A percentile compares a stretch with the other conserved stretches of the same genome.
These are phyloP conservation scores for Mangifera indica DNA, from an alignment of 345 rosid species.

Conservation along the genomic window DNA sequence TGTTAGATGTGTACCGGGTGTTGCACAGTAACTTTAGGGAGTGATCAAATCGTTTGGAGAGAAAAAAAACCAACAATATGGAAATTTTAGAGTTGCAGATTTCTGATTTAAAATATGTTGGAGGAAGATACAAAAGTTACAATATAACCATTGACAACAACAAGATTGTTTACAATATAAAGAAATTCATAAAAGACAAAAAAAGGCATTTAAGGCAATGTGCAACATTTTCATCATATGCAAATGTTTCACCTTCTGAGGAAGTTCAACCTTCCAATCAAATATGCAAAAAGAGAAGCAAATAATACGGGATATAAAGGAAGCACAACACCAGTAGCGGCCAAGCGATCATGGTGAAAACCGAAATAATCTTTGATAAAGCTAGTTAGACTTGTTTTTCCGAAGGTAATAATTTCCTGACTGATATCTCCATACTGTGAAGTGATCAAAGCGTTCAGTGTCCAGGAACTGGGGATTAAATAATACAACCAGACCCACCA, in stretches of 20 bases:
- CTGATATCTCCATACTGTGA: conserved; percentile 80
- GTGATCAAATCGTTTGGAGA: too few species aligned
- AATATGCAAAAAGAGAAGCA: conserved; percentile 59
- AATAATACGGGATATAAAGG: conserved; percentile 44
- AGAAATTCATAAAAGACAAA: too few species aligned
- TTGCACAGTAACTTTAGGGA: too few species aligned
- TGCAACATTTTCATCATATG: background rate
- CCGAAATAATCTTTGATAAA: conserved; percentile 64
- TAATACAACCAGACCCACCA: conserved; percentile 88
- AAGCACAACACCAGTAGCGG: conserved; percentile 38
- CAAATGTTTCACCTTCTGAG: conserved; percentile 46
- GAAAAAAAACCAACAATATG: too few species aligned
- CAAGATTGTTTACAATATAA: too few species aligned
- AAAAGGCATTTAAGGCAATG: background rate
- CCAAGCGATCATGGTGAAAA: conserved; percentile 38
- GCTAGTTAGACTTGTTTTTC: conserved; percentile 37
- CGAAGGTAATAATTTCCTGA: conserved; percentile 43
- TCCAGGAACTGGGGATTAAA: conserved; percentile 69
- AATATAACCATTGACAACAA: too few species aligned
- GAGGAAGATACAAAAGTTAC: too few species aligned
- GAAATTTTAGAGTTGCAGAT: too few species aligned
- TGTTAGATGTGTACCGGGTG: too few species aligned
- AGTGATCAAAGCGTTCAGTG: conserved; percentile 51
- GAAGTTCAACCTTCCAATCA: conserved; percentile 52
- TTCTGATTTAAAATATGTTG: too few species aligned